phyloP scores from a whole-genome alignment of 371 early-diverging fungal species.

The Umbelopsis sp. region DNA sequence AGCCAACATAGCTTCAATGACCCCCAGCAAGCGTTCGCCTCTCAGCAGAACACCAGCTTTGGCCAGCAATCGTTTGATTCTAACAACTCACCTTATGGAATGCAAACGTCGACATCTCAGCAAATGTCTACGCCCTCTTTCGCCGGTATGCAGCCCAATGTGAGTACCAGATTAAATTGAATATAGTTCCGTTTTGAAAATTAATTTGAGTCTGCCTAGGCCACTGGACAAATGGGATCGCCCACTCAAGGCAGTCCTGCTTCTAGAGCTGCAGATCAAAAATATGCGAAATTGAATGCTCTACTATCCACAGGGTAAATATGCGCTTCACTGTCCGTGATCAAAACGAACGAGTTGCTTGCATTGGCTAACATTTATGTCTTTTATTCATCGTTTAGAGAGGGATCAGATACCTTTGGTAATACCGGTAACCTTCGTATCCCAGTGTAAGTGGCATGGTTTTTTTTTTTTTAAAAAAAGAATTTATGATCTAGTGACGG shows the following conservation, averaged over 20 bases:
- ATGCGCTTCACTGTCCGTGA: not conserved
- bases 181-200: not conserved
- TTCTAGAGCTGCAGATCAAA: slow-evolving; percentile 16
- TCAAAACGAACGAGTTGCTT: slow-evolving; percentile 17
- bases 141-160: not conserved
- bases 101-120: not conserved
- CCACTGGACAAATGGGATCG: slow-evolving; percentile 2
- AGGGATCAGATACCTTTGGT: slow-evolving; percentile 61
- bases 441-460: slow-evolving; percentile 40
- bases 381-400: slow-evolving; percentile 25
- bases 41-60: slow-evolving; percentile 19
- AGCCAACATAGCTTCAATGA: not conserved
- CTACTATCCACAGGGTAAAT: slow-evolving; percentile 28
- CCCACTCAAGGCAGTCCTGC: not conserved
- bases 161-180: not conserved
- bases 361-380: slow-evolving; percentile 28
- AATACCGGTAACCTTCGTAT: slow-evolving; percentile 56
- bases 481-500: slow-evolving; percentile 1
- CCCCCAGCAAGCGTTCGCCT: slow-evolving; percentile 32
- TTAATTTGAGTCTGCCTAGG: not conserved
- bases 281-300: slow-evolving; percentile 25
- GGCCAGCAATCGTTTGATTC: not conserved
- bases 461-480: too few relatives aligned
- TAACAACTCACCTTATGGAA: not conserved
- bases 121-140: slow-evolving; percentile 1